phyloP scores from a whole-genome alignment of 176 grass and related monocot genomes.

The Phyllostachys edulis region DNA sequence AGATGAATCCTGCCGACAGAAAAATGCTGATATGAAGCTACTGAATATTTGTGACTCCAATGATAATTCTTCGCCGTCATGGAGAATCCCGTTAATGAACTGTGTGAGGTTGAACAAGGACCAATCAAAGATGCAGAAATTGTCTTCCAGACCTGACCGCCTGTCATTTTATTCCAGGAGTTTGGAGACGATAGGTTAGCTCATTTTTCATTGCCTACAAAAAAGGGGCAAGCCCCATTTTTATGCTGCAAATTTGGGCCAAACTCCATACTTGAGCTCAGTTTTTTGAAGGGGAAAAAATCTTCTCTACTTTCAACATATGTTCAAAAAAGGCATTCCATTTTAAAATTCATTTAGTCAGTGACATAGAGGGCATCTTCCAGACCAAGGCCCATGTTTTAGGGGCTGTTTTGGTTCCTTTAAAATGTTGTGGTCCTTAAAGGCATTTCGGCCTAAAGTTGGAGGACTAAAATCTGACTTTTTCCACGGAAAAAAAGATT shows the following conservation, averaged over 20 bases:
- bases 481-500: neutral
- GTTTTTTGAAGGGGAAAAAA: neutral
- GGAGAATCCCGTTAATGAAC: slow-evolving; percentile 76
- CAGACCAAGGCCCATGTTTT: neutral
- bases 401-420: neutral
- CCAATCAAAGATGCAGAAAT: slow-evolving; percentile 52
- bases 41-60: slow-evolving; percentile 57
- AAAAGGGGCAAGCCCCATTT: neutral
- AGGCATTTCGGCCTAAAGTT: neutral
- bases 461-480: neutral
- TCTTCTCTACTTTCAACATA: neutral
- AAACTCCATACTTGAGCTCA: slow-evolving; percentile 14
- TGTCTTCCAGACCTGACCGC: slow-evolving; percentile 67
- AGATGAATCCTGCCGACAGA: slow-evolving; percentile 60
- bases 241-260: slow-evolving; percentile 21
- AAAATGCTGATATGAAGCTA: slow-evolving; percentile 69
- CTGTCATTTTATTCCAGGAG: slow-evolving; percentile 81
- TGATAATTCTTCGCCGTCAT: slow-evolving; percentile 58
- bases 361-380: neutral
- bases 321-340: neutral
- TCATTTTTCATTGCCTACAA: slow-evolving; percentile 29
- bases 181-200: slow-evolving; percentile 87
- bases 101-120: slow-evolving; percentile 61
- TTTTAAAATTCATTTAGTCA: neutral
- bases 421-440: neutral